Conservation (phyloP, 2,329 filamentous ascomycete species). For the Scleromitrula shiraiana region DNA sequence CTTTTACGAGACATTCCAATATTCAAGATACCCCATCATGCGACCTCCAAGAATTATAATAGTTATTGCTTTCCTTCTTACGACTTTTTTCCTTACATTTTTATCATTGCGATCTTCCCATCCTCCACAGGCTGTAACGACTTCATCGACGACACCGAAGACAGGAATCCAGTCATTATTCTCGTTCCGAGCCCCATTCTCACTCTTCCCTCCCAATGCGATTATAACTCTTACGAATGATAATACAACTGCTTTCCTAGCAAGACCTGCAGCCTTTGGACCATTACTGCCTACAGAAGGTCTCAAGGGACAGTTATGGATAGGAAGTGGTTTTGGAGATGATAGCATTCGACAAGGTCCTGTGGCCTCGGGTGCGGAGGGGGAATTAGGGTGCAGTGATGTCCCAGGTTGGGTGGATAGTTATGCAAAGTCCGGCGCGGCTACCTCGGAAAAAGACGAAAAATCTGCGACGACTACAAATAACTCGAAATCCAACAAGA, state of each 20-base stretch:
- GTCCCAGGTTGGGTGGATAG: slow-evolving; percentile 77
- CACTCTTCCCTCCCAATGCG: slow-evolving; percentile 89
- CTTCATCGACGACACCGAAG: slow-evolving; percentile 12
- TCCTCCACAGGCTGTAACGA: slow-evolving; percentile 16
- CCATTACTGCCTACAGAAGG: slow-evolving; percentile 67
- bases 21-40: slow-evolving; percentile 21
- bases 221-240: slow-evolving; percentile 95
- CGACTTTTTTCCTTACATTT: slow-evolving; percentile 26
- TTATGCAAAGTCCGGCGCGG: slow-evolving; percentile 35
- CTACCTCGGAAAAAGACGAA: slow-evolving; percentile 17
- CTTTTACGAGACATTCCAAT: neutral
- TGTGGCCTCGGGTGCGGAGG: slow-evolving; percentile 49
- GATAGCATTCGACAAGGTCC: slow-evolving; percentile 56
- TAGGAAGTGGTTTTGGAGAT: slow-evolving; percentile 84
- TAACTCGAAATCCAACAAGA: slow-evolving; percentile 35
- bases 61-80: slow-evolving; percentile 25
- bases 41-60: slow-evolving; percentile 30
- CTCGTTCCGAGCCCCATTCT: slow-evolving; percentile 68
- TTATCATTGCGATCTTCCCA: slow-evolving; percentile 27
- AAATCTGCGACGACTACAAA: slow-evolving; percentile 28
- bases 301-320: slow-evolving; percentile 84
- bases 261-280: slow-evolving; percentile 87
- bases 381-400: slow-evolving; percentile 92
- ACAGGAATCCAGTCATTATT: slow-evolving; percentile 51
- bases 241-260: slow-evolving; percentile 94